Evolutionary conservation across 352 stramenopile genomes (phyloP).

Genomic region (Globisporangium carolinianum): DNA sequence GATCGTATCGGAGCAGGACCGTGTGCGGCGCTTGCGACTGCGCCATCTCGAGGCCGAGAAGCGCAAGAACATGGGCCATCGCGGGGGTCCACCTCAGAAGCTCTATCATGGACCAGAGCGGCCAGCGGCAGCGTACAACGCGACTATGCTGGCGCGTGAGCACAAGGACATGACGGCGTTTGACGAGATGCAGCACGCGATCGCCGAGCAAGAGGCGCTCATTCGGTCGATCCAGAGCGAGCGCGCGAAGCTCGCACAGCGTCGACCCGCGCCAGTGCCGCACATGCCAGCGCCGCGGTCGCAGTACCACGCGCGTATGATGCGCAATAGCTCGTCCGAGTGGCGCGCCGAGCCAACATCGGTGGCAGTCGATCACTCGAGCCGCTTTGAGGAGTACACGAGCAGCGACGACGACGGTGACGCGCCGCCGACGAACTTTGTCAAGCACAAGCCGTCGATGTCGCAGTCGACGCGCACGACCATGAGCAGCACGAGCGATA

Average conservation of each 20-base stretch:
- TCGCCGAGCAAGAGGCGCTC: slow-evolving; percentile 55
- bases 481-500: slow-evolving; percentile 13
- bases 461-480: slow-evolving; percentile 14
- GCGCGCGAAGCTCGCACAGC: slow-evolving; percentile 34
- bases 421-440: not conserved
- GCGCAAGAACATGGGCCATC: slow-evolving; percentile 15
- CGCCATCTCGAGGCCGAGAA: slow-evolving; percentile 34
- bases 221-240: slow-evolving; percentile 53
- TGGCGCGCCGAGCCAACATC: not conserved
- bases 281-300: slow-evolving; percentile 3
- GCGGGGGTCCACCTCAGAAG: slow-evolving; percentile 3
- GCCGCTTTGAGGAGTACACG: slow-evolving; percentile 7
- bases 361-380: not conserved
- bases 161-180: slow-evolving; percentile 21
- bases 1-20: slow-evolving; percentile 13
- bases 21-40: slow-evolving; percentile 25
- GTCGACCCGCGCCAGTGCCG: not conserved
- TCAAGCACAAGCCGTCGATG: not conserved
- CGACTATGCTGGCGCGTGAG: slow-evolving; percentile 17
- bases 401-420: slow-evolving; percentile 11
- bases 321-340: slow-evolving; percentile 4
- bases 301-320: not conserved
- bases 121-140: slow-evolving; percentile 13
- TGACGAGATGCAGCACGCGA: slow-evolving; percentile 44
- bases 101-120: slow-evolving; percentile 9